phyloP scores from a whole-genome alignment of 202 grass and related monocot species.

The Digitaria exilis region DNA sequence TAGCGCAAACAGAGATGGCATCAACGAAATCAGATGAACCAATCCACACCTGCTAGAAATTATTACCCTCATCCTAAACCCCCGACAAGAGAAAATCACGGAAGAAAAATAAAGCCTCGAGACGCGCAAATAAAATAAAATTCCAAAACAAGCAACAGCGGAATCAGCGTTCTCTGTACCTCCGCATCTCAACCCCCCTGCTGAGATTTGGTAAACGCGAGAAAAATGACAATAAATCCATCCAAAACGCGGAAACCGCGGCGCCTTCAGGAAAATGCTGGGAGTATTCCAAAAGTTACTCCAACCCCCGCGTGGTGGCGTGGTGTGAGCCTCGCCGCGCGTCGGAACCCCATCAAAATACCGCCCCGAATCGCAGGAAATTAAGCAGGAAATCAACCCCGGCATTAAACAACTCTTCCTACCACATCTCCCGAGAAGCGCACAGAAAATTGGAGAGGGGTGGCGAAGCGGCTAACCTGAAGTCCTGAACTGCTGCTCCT shows the following conservation, averaged over 20 bases:
- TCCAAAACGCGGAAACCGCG: neutral
- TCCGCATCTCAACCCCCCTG: neutral
- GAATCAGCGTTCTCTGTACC: neutral
- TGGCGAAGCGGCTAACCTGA: conserved; percentile 4
- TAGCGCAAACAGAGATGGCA: neutral
- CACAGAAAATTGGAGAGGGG: neutral
- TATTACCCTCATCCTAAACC: conserved; percentile 3
- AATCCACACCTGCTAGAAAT: neutral
- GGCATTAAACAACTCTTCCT: neutral
- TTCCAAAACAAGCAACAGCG: neutral
- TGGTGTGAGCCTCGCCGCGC: neutral
- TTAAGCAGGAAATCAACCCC: neutral
- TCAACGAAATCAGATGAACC: neutral
- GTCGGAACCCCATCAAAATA: neutral
- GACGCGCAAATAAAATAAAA: neutral
- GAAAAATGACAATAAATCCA: conserved; percentile 22
- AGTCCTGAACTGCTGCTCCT: no score
- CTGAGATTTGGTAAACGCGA: conserved; percentile 4
- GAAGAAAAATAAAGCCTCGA: neutral
- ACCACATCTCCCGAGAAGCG: neutral
- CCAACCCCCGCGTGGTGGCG: neutral
- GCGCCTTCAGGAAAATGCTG: conserved; percentile 30
- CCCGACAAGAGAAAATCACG: neutral
- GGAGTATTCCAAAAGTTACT: neutral
- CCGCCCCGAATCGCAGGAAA: neutral